A percentile compares a stretch with the other conserved stretches of the same genome.
Conservation (phyloP, 805 yeast species). For the Saccharomycopsis sp. region DNA sequence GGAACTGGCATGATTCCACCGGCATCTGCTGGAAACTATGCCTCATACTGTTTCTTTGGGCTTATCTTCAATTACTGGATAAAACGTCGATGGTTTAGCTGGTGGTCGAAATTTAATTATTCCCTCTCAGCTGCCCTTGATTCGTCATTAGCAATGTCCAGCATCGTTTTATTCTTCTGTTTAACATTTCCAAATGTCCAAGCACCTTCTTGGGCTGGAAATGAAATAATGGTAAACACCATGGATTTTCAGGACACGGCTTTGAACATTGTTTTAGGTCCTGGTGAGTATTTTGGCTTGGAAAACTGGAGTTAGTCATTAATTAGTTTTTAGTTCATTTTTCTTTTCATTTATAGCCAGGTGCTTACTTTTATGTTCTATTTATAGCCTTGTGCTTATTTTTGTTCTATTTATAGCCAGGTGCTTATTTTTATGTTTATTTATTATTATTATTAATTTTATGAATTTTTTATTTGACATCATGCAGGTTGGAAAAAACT, state of each 20-base stretch:
- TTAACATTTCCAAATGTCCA: slow-evolving; percentile 36
- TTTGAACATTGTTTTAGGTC: slow-evolving; percentile 29
- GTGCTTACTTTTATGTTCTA: too few relatives aligned
- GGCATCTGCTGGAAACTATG: slow-evolving; percentile 58
- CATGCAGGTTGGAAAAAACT: too few relatives aligned
- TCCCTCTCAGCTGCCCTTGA: slow-evolving; percentile 59
- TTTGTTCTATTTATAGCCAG: neutral
- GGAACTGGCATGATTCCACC: slow-evolving; percentile 56
- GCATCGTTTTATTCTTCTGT: slow-evolving; percentile 49
- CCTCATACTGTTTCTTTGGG: slow-evolving; percentile 48
- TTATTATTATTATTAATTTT: too few relatives aligned
- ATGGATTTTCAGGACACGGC: slow-evolving; percentile 31
- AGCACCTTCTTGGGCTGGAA: slow-evolving; percentile 63
- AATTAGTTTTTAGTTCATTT: neutral
- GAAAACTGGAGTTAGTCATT: slow-evolving; percentile 30
- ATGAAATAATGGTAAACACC: slow-evolving; percentile 36
- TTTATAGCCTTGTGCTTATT: neutral
- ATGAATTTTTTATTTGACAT: too few relatives aligned
- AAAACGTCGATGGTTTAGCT: slow-evolving; percentile 46
- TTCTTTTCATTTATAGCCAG: too few relatives aligned
- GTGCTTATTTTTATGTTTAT: too few relatives aligned
- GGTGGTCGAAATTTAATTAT: slow-evolving; percentile 78
- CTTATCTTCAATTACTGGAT: slow-evolving; percentile 50
- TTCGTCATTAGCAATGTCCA: slow-evolving; percentile 59
- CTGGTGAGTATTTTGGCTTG: slow-evolving; percentile 44